Conservation (phyloP, 2,329 filamentous ascomycete genomes). For the Claviceps pusilla region DNA sequence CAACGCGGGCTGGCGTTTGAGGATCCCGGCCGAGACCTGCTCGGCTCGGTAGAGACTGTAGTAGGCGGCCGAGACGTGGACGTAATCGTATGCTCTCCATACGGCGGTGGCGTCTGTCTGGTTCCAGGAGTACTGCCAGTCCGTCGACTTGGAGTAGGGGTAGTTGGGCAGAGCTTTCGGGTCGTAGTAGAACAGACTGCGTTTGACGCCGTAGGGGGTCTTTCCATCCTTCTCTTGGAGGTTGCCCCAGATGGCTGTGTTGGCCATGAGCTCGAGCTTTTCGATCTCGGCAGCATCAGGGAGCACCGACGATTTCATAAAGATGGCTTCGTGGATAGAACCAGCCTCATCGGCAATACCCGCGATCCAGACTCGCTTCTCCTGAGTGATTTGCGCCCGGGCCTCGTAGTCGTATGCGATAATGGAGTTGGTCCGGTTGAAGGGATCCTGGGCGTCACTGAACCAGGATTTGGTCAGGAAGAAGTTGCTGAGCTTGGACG, state of each 20-base stretch:
- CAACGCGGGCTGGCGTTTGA: slow-evolving; percentile 27
- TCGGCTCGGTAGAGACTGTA: slow-evolving; percentile 43
- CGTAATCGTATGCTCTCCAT: slow-evolving; percentile 43
- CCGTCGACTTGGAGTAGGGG: slow-evolving; percentile 25
- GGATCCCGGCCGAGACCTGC: slow-evolving; percentile 29
- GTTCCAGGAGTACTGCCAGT: slow-evolving; percentile 40
- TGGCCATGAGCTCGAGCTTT: slow-evolving; percentile 28
- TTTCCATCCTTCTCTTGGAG: not conserved
- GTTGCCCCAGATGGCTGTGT: slow-evolving; percentile 1
- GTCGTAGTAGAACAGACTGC: slow-evolving; percentile 43
- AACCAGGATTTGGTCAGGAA: slow-evolving; percentile 39
- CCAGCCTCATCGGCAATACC: slow-evolving; percentile 47
- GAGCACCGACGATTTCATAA: slow-evolving; percentile 38
- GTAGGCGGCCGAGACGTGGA: slow-evolving; percentile 40
- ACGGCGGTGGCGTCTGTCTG: slow-evolving; percentile 27
- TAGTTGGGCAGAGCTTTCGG: slow-evolving; percentile 27
- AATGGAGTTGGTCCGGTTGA: slow-evolving; percentile 37
- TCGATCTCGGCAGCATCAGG: slow-evolving; percentile 33
- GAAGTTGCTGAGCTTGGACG: slow-evolving; percentile 35
- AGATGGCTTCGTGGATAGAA: slow-evolving; percentile 38
- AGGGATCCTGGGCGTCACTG: slow-evolving; percentile 35
- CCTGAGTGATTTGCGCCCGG: slow-evolving; percentile 27
- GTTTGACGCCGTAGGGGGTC: slow-evolving; percentile 25
- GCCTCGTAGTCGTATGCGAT: slow-evolving; percentile 41
- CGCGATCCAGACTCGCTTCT: slow-evolving; percentile 40